phyloP scores from a whole-genome alignment of 805 yeast species.

The Cyberlindnera suaveolens region DNA sequence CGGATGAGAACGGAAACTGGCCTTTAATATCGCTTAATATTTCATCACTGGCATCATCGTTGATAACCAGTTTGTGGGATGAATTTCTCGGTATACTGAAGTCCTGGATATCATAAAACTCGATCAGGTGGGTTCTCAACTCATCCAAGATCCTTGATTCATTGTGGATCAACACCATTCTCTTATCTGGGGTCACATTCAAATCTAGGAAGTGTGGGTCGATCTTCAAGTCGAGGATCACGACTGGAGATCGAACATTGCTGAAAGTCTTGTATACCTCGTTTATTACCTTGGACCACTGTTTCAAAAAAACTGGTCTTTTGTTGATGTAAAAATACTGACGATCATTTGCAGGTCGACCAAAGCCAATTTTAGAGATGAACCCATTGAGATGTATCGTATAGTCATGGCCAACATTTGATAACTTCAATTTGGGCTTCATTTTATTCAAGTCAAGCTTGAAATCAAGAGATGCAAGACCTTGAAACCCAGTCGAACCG shows the following conservation, averaged over 20 bases:
- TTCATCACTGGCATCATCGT: constrained; percentile 4
- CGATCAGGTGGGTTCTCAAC: constrained; percentile 43
- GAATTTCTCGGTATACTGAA: constrained; percentile 18
- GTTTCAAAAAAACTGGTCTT: constrained; percentile 63
- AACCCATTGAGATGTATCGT: constrained; percentile 44
- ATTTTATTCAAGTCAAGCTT: constrained; percentile 29
- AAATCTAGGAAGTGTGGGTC: constrained; percentile 58
- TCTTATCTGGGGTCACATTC: constrained; percentile 89
- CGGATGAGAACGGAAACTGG: background rate
- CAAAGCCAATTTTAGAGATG: constrained; percentile 72
- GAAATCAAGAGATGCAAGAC: constrained; percentile 47
- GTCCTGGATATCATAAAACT: constrained; percentile 38
- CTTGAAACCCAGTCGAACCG: constrained; percentile 61
- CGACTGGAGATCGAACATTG: constrained; percentile 64
- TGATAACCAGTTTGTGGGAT: constrained; percentile 2
- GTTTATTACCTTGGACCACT: constrained; percentile 52
- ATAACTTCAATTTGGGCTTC: constrained; percentile 15
- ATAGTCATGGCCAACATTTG: constrained; percentile 22
- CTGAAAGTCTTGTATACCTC: constrained; percentile 73
- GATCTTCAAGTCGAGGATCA: constrained; percentile 54
- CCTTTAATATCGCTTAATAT: background rate
- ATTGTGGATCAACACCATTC: constrained; percentile 60
- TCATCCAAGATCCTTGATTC: constrained; percentile 55
- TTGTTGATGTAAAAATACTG: constrained; percentile 70
- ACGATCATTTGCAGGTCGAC: constrained; percentile 64